Evolutionary conservation across 306 rosid genomes (phyloP), one percentile per base, ranked within the genome.

Genomic region (Cercis canadensis): DNA sequence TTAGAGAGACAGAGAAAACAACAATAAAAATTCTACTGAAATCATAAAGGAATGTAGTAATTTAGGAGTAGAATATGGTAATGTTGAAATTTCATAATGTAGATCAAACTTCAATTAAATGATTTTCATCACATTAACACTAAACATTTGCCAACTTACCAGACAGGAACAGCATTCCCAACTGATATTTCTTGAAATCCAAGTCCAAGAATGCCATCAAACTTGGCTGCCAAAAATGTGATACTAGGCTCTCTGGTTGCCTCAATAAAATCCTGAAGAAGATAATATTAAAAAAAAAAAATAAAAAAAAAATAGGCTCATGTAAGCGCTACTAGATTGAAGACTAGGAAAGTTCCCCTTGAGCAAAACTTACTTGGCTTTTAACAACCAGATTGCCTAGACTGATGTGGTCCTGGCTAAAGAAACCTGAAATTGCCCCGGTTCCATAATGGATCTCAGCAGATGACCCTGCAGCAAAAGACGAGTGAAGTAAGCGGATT

Each of bases 401-500:
- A 53, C 24, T 46, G 51, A 72, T 58, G 44, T 81, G 56, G 43
- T 81, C 81, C 47, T 72, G 72, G 68, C 85, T 76, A 40, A 76
- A 81, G 85, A 71, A 71, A 65, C 85, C 85, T 51, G 79, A 76
- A 67, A 81, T 76, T 40, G 76, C 76, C 16, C 85, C 82, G 31
- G 81, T 81, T 55, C 85, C 85, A 72, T 76, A 81, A 66, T 76
- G 85, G 68, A 81, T 81, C 65, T 76, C 75, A 21, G 81, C 81
- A 44, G 81, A 59, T 54, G 80, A 71, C 12, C 85, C 85, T 66
- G 45, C 58, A 60, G 18, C 65, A 59, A 59, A 69, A 5, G n/a
- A 11, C 2, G 7, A 4, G 1, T 43, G 14, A 21, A 21, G 40
- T 62, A 1, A 24, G 29, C 29, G 3, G 29, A 24, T 24, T 3